Conservation (phyloP, 805 yeast species). For the Saccharomycodes ludwigii region DNA sequence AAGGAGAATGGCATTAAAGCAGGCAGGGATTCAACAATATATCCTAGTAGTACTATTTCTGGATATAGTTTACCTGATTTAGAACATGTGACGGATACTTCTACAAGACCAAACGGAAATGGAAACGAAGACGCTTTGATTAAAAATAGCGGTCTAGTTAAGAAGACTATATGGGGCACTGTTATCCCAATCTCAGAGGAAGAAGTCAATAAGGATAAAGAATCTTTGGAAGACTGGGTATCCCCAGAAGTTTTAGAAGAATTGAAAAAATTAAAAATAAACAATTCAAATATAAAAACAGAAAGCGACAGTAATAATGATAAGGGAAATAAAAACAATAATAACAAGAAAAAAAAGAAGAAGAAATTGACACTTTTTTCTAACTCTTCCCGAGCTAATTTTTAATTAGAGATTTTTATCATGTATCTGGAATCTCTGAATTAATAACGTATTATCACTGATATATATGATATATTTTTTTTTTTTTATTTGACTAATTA, state of each 20-base stretch:
- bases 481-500: too few species aligned
- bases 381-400: background rate
- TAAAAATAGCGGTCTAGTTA: background rate
- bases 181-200: background rate
- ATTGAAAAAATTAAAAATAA: background rate
- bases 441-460: too few species aligned
- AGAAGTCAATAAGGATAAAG: background rate
- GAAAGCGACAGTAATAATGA: too few species aligned
- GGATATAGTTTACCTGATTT: background rate
- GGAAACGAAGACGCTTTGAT: background rate
- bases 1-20: conserved; percentile 48
- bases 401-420: too few species aligned
- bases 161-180: conserved; percentile 1
- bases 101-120: background rate
- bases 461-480: too few species aligned
- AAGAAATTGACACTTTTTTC: background rate
- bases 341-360: too few species aligned
- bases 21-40: too few species aligned
- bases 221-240: background rate
- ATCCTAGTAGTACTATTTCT: background rate
- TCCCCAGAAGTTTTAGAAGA: background rate
- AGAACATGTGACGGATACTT: background rate
- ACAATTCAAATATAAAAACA: background rate
- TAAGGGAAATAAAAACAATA: too few species aligned
- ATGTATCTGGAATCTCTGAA: too few species aligned